phyloP scores from a whole-genome alignment of 768 basidiomycete species.

The Multifurca ochricompacta region DNA sequence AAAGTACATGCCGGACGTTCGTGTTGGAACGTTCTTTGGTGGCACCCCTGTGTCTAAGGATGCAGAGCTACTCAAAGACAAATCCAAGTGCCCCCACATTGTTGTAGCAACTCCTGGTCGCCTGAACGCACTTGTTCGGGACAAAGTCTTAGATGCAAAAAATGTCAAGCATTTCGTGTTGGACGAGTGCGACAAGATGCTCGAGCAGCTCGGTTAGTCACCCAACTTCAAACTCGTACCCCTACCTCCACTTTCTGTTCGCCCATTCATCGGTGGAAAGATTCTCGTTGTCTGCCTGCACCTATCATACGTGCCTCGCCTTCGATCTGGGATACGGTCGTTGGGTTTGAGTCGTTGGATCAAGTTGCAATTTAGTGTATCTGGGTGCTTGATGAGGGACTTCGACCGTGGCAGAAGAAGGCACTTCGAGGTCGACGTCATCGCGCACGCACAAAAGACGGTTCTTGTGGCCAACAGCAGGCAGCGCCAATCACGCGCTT shows the following conservation, averaged over 20 bases:
- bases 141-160: conserved; percentile 92
- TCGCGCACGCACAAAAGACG: conserved; percentile 3
- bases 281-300: conserved; percentile 36
- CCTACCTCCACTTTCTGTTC: conserved; percentile 27
- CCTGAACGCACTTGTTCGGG: conserved; percentile 89
- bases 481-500: conserved; percentile 11
- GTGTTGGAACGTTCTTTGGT: conserved; percentile 96
- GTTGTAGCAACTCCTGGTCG: conserved; percentile 98
- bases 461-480: conserved; percentile 10
- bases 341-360: conserved; percentile 17
- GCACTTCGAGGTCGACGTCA: conserved; percentile 18
- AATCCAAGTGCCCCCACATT: conserved; percentile 96
- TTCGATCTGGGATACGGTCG: conserved; percentile 21
- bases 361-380: conserved; percentile 9
- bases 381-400: conserved; percentile 4
- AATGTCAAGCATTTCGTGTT: conserved; percentile 99
- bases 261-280: conserved; percentile 23
- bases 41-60: conserved; percentile 94
- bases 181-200: conserved; percentile 99
- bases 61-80: conserved; percentile 88
- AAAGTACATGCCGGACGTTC: conserved; percentile 99
- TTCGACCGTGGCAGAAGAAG: conserved; percentile 12
- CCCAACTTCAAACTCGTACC: conserved; percentile 64
- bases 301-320: conserved; percentile 16
- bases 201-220: conserved; percentile 99